Percentiles rank a stretch among this genome's conserved stretches.
Conservation (phyloP, 2,329 filamentous ascomycete species). For the Cordyceps fumosorosea region DNA sequence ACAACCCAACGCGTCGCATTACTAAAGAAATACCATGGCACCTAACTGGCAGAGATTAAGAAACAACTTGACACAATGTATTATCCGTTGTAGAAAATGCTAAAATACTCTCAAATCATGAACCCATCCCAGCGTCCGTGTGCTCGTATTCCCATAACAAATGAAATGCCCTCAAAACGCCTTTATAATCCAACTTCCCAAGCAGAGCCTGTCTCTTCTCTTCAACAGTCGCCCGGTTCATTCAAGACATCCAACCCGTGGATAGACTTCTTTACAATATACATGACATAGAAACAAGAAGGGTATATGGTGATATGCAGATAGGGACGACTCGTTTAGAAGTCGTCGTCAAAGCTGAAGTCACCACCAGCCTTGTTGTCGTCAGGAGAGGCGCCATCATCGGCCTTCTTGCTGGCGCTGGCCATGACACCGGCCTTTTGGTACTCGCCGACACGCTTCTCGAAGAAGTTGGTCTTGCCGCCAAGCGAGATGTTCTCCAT, state of each 20-base stretch:
- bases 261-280: conserved; percentile 11
- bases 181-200: conserved; percentile 4
- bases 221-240: conserved; percentile 4
- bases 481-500: conserved; percentile 99
- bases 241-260: conserved; percentile 11
- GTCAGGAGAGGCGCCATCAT: conserved; percentile 37
- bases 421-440: conserved; percentile 99
- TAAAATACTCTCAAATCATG: conserved; percentile 16
- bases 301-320: conserved; percentile 16
- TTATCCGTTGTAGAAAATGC: conserved; percentile 9
- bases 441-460: conserved; percentile 99
- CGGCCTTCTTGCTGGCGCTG: conserved; percentile 69
- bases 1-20: too few relatives aligned
- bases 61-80: neutral
- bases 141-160: conserved; percentile 3
- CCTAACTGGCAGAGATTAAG: neutral
- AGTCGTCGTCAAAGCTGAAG: conserved; percentile 95
- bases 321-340: conserved; percentile 49
- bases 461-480: conserved; percentile 99
- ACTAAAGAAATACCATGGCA: neutral
- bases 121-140: conserved; percentile 3
- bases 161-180: conserved; percentile 10
- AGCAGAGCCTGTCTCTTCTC: conserved; percentile 1
- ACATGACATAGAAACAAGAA: conserved; percentile 12
- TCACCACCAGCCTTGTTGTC: conserved; percentile 62